These are phyloP conservation scores for Ophiostoma populinum DNA, from an alignment of 2,329 filamentous ascomycete genomes.

Conservation along the genomic window DNA sequence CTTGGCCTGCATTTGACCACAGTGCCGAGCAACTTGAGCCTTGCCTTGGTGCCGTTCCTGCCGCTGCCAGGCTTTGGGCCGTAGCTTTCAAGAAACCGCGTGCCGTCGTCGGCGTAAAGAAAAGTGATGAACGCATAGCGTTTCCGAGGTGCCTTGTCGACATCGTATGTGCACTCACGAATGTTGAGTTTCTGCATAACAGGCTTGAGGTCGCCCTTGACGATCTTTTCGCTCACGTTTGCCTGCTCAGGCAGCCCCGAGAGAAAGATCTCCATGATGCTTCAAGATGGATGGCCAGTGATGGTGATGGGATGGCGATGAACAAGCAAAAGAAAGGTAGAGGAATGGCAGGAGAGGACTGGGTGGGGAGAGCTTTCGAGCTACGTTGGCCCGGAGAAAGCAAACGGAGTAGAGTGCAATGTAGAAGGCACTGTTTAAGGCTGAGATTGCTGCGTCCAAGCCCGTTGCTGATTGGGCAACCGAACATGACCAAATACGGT, in stretches of 20 bases:
- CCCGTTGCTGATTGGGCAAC: too few species aligned
- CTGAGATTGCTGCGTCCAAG: too few species aligned
- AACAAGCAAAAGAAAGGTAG: too few species aligned
- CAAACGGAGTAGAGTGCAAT: too few species aligned
- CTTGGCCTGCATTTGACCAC: slow-evolving; percentile 17
- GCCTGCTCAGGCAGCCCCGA: slow-evolving; percentile 21
- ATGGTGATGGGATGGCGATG: too few species aligned
- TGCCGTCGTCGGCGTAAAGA: slow-evolving; percentile 21
- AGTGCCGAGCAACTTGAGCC: slow-evolving; percentile 16
- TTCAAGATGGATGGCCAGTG: too few species aligned
- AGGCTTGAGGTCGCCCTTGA: slow-evolving; percentile 23
- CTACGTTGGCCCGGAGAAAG: too few species aligned
- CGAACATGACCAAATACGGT: too few species aligned
- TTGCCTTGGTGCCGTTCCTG: background rate
- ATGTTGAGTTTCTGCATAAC: slow-evolving; percentile 25
- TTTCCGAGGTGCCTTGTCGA: slow-evolving; percentile 23
- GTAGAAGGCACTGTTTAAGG: too few species aligned
- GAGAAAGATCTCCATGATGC: slow-evolving; percentile 29
- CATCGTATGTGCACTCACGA: slow-evolving; percentile 20
- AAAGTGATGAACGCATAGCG: slow-evolving; percentile 26
- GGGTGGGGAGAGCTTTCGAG: too few species aligned
- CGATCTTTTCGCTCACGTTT: slow-evolving; percentile 20
- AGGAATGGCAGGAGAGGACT: too few species aligned
- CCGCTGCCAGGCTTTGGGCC: too few species aligned
- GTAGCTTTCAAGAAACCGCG: slow-evolving; percentile 23